Evolutionary conservation across 2,329 filamentous ascomycete species (phyloP), one percentile per base, ranked within the genome.

Genomic region (Aotearoamyces nothofagi): DNA sequence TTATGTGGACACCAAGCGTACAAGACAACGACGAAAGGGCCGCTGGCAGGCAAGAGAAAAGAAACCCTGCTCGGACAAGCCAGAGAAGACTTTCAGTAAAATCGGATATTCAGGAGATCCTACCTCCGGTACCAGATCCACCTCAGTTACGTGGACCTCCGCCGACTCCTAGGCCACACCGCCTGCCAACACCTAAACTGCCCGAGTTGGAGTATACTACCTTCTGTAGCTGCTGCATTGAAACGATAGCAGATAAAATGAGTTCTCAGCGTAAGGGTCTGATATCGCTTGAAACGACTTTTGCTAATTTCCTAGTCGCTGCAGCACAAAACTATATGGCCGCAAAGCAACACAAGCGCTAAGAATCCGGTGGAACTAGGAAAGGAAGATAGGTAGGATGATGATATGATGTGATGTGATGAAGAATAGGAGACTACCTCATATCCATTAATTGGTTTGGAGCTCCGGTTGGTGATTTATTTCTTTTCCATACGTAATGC

Each of bases 131-230:
- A 6, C 36, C 38, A 15, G 35, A 34, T 20, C 26, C 36, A 13
- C 39, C 37, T 9, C 15, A 28, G 9, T 16, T 10, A 2, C 30
- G 33, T 23, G 24, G 15, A 1, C 41, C 39, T 22, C 43, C 43
- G 19, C 36, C 38, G 31, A 27, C 44, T 29, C 44, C 44, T 11
- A 36, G 39, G 16, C 37, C 36, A 22, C 17, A 23, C 14, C 34
- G 42, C 9, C 26, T 47, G 9, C 35, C 40, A 17, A 42, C 42
- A 14, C 44, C 44, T 6, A 41, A 46, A 22, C 22, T 45, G 17
- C 29, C 36, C 12, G 39, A 43, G 9, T 16, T 37, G 19, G 30
- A 13, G 5, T 22, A 29, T 16, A 23, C 16, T n/a, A 24, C 23
- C 20, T 42, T 41, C 22, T 40, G 34, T 29, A 24, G 20, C 10